phyloP scores from a whole-genome alignment of 495 filamentous ascomycete species.

The Trichodelitschia bisporula region DNA sequence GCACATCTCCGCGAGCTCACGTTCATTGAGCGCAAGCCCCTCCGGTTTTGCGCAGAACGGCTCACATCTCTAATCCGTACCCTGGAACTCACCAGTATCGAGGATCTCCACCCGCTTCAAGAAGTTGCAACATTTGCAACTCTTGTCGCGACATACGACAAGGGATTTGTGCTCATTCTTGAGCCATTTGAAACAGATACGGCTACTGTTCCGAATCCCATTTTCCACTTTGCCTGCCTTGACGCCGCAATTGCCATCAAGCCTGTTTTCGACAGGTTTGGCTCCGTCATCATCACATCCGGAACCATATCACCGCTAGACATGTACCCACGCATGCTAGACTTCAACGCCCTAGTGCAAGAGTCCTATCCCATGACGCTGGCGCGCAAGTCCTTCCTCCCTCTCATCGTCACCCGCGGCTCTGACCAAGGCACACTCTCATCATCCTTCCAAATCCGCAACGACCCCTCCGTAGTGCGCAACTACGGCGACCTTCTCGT shows the following conservation, averaged over 20 bases:
- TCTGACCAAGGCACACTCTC: constrained; percentile 81
- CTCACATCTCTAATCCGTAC: constrained; percentile 87
- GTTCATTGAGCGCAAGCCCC: constrained; percentile 89
- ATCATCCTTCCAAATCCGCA: constrained; percentile 78
- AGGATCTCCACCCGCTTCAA: constrained; percentile 91
- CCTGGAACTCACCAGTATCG: constrained; percentile 87
- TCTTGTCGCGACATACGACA: constrained; percentile 89
- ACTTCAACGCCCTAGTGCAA: constrained; percentile 72
- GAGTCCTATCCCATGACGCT: constrained; percentile 97
- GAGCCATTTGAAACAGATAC: constrained; percentile 93
- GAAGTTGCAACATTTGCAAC: constrained; percentile 99
- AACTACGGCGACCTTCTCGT: constrained; percentile 87
- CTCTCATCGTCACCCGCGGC: constrained; percentile 91
- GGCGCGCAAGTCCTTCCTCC: constrained; percentile 80
- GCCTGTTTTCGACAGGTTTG: constrained; percentile 91
- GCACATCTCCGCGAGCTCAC: constrained; percentile 84
- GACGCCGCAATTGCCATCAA: constrained; percentile 98
- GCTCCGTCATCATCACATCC: constrained; percentile 94
- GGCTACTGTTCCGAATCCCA: constrained; percentile 84
- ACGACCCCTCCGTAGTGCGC: constrained; percentile 78
- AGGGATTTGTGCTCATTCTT: constrained; percentile 83
- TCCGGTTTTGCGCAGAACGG: constrained; percentile 89
- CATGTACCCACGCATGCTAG: constrained; percentile 98
- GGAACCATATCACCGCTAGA: constrained; percentile 92
- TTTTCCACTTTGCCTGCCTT: constrained; percentile 87